phyloP scores from a whole-genome alignment of 495 filamentous ascomycete genomes.

The Aspergillus kassunensis region DNA sequence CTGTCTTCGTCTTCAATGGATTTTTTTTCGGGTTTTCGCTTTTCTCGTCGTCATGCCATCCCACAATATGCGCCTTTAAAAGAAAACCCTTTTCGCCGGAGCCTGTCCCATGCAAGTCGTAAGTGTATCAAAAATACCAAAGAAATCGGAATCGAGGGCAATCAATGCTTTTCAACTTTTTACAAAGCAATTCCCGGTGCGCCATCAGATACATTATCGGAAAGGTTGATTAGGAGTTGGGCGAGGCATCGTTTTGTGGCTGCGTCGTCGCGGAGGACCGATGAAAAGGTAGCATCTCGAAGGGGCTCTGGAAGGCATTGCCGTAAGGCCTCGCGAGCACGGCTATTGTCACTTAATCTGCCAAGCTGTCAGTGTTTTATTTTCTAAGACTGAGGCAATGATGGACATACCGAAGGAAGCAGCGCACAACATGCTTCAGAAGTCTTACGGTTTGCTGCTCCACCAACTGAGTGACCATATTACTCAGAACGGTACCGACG shows the following conservation, averaged over 20 bases:
- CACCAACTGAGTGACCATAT: conserved; percentile 96
- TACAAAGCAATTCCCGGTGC: conserved; percentile 46
- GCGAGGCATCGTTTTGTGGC: conserved; percentile 97
- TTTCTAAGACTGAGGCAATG: not conserved
- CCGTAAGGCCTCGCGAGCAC: conserved; percentile 88
- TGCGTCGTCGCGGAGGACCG: conserved; percentile 93
- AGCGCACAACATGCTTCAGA: conserved; percentile 96
- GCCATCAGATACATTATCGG: conserved; percentile 79
- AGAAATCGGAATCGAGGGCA: conserved; percentile 29
- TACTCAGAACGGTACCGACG: conserved; percentile 94
- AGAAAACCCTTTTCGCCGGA: conserved; percentile 45
- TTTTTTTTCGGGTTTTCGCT: conserved; percentile 6
- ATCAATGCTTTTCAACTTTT: conserved; percentile 36
- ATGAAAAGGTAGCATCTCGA: conserved; percentile 94
- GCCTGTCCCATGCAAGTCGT: conserved; percentile 50
- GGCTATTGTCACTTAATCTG: conserved; percentile 92
- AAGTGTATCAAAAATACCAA: conserved; percentile 38
- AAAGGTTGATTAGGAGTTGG: conserved; percentile 94
- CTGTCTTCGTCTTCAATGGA: not conserved
- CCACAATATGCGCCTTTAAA: conserved; percentile 42
- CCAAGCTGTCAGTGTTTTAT: not conserved
- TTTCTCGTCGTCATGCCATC: conserved; percentile 17
- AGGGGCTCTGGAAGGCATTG: conserved; percentile 97
- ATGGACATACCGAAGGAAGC: conserved; percentile 77
- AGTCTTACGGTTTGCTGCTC: conserved; percentile 95